Base-by-base conservation (phyloP, 345 rosid genomes). In the Gossypium longicalyx region DNA sequence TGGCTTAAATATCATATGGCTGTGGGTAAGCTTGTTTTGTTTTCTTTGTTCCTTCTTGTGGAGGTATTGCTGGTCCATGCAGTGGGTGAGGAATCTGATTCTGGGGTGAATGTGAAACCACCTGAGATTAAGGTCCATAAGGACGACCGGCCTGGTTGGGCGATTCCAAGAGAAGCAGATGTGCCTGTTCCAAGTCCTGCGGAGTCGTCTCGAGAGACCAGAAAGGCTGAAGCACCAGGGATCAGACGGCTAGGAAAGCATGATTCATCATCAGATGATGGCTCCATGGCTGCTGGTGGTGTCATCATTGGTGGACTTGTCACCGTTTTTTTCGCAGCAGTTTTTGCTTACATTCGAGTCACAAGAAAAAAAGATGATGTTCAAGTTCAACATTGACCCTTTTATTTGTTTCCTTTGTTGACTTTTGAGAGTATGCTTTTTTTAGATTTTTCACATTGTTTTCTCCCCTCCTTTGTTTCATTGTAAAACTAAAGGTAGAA, bases 291-390 rank as follows among this genome's bases (percentile, higher is more conserved):
- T 7, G 93, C 87, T 44, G 93, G 93, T 8, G 91, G 90, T 13
- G 86, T 89, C 38, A 87, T 89, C 69, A 80, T 87, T 25, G 93
- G 90, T 52, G 93, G 93, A 17, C 88, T 89, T 49, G 79, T 81
- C 51, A 89, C 93, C 64, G 89, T 80, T 44, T 66, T 82, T 73
- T 87, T 87, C 77, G 89, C 87, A 0, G 93, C 87, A 43, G 89
- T 89, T 45, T 83, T 87, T 61, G 82, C 87, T 70, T 89, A 89
- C 83, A 87, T 89, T 44, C 74, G 91, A 54, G 91, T 89, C 59
- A 89, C 93, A 5, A 78, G 90, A 64, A 87, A 67, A 75, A 83
- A 71, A 47, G 76, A 78, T 27, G 77, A 47, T 1, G 73, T 41
- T 76, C 61, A 53, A 53, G 22, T 53, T 53, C 58, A 63, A 34